Evolutionary conservation across 345 rosid species (phyloP), one percentile per base, ranked within the genome.

Genomic region (Camelina laxa): DNA sequence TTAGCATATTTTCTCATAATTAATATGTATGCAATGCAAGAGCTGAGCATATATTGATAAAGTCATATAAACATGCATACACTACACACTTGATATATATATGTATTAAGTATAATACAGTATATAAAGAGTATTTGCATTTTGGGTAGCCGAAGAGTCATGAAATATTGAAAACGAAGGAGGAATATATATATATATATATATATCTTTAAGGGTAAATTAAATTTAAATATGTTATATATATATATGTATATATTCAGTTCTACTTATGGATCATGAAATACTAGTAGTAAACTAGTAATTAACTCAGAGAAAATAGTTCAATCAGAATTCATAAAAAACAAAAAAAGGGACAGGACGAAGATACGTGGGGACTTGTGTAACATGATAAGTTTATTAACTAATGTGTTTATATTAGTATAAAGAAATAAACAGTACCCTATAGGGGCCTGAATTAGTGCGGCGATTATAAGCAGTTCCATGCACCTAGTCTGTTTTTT

Each of bases 121-220:
- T 15, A 45, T 31, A 60, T 30, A 31, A 27, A 58, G 60, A 67
- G 68, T 50, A 59, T 61, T 20, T 69, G 79, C 63, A 75, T 42
- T 69, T 76, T 76, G 70, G 59, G 75, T 53, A 53, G 74, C 57
- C 12, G 74, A 75, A 62, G 79, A 61, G 74, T 60, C 69, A 53
- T 15, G 57, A 38, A 41, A 33, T 24, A 57, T 38, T 22, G 55
- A 61, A 61, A 51, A 51, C 42, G 67, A 75, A 31, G 30, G 22
- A 51, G 21, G 70, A 60, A 75, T 67, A 73, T 53, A 22, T 36
- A 36, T 38, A 38, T 12, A 50, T 19, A n/a, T 33, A 31, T 31
- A 31, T 31, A 6, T 33, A 47, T 45, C 3, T 20, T 16, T 53
- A 8, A 20, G 36, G 36, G 36, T 10, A 42, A 13, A 47, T 42